A percentile compares a stretch with the other conserved stretches of the same genome.
phyloP scores from a whole-genome alignment of 805 yeast genomes.

The Kodamaea neixiangensis region DNA sequence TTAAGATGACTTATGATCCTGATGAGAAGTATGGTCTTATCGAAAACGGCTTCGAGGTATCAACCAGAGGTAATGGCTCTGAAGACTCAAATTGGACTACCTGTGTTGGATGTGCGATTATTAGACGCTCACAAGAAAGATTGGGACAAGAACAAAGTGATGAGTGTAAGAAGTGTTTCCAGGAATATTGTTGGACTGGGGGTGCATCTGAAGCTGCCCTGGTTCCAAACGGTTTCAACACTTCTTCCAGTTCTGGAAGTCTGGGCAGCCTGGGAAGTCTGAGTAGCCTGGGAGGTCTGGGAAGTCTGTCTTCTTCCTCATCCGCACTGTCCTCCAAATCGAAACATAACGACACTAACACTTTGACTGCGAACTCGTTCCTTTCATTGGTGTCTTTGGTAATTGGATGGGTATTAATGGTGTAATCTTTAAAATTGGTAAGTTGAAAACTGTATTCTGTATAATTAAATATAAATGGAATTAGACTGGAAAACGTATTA shows the following conservation, averaged over 20 bases:
- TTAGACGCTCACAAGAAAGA: slow-evolving; percentile 26
- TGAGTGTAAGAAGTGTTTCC: slow-evolving; percentile 24
- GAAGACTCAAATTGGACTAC: slow-evolving; percentile 22
- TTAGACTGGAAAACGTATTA: no score
- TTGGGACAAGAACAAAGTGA: slow-evolving; percentile 21
- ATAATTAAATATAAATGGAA: neutral
- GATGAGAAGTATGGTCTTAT: slow-evolving; percentile 19
- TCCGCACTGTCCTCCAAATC: neutral
- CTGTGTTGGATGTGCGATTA: slow-evolving; percentile 30
- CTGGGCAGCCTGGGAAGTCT: neutral
- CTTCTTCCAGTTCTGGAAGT: neutral
- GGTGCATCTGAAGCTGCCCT: slow-evolving; percentile 16
- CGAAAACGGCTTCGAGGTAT: slow-evolving; percentile 23
- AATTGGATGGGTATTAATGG: neutral
- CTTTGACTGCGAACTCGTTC: neutral
- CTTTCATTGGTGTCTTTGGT: neutral
- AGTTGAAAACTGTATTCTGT: neutral
- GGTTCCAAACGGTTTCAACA: slow-evolving; percentile 6
- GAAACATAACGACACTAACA: neutral
- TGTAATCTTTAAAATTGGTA: no score
- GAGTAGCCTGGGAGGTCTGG: neutral
- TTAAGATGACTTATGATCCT: slow-evolving; percentile 22
- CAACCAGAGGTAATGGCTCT: slow-evolving; percentile 20
- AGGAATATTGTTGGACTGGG: slow-evolving; percentile 25
- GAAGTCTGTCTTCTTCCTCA: neutral